Percentiles rank a stretch among this genome's conserved stretches.
Conservation (phyloP, 2,329 filamentous ascomycete species). For the Pyricularia sp. region DNA sequence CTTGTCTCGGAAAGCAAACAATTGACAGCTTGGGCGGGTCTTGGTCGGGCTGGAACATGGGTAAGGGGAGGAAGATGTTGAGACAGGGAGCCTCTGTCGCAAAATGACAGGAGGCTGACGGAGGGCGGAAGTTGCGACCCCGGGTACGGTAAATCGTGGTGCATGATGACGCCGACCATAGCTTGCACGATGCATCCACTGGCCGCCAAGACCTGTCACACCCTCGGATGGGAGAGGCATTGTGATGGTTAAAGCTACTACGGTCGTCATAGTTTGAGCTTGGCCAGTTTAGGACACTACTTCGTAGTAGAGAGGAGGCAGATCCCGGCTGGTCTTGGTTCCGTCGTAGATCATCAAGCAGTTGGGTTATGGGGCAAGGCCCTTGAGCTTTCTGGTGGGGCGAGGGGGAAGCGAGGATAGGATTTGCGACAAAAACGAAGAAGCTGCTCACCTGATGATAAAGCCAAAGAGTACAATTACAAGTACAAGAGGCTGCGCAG, state of each 20-base stretch:
- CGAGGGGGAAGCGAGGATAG: background rate
- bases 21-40: background rate
- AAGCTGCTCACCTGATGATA: background rate
- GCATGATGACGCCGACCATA: background rate
- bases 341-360: background rate
- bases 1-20: background rate
- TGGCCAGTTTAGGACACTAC: background rate
- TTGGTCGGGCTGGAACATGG: background rate
- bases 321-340: conserved; percentile 3
- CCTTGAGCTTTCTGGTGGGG: background rate
- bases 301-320: background rate
- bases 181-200: background rate
- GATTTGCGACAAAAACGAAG: background rate
- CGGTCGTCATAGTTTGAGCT: background rate
- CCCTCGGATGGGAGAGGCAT: background rate
- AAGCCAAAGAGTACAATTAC: background rate
- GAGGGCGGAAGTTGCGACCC: background rate
- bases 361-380: background rate
- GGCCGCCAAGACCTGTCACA: background rate
- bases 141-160: background rate
- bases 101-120: background rate
- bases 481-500: background rate
- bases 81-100: background rate
- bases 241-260: background rate
- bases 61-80: background rate